Evolutionary conservation across 352 stramenopile genomes (phyloP), one percentile per base, ranked within the genome.

Genomic region (Phytophthora citrophthora): DNA sequence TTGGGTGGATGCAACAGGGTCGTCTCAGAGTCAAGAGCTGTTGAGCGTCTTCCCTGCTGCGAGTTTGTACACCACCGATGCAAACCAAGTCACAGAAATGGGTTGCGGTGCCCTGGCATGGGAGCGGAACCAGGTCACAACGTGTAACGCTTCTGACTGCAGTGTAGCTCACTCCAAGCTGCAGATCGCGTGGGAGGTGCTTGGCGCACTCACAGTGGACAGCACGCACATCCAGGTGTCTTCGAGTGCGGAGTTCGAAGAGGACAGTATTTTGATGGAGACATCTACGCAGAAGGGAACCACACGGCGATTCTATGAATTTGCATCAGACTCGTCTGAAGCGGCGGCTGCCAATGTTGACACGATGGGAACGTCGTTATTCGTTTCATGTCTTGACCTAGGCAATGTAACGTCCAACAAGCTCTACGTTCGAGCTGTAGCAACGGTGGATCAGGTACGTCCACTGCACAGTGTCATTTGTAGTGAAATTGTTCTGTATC

Each of bases 101-200:
- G 81, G 81, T 9, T 92, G 85, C 47, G 78, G 77, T 6, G 63
- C 68, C 0, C 56, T 72, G 20, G 72, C 72, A 1, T 76, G 70
- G 27, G 52, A 80, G 44, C 69, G 65, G 15, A 66, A 61, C 1
- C 40, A 88, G 18, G 75, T 91, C 2, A 71, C 71, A 16, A 74
- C 83, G 16, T 94, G 83, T 50, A 74, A 71, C 57, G 76, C 52
- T 10, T 70, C 70, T 0, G 56, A 74, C 9, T 92, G 83, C 56
- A 69, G 31, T 18, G 56, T 88, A 32, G 26, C 20, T 13, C 29
- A 64, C 5, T 72, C 51, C 8, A 90, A 91, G 54, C 27, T 95
- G 0, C 83, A 93, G 61, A 38, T 94, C 3, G 80, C 72, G 31
- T 94, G 85, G 88, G 85, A 95, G 48, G 77, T 95, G 12, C 78